These are phyloP conservation scores for Plasmodium gonderi DNA, from an alignment of 169 alveolate genomes.

Conservation along the genomic window DNA sequence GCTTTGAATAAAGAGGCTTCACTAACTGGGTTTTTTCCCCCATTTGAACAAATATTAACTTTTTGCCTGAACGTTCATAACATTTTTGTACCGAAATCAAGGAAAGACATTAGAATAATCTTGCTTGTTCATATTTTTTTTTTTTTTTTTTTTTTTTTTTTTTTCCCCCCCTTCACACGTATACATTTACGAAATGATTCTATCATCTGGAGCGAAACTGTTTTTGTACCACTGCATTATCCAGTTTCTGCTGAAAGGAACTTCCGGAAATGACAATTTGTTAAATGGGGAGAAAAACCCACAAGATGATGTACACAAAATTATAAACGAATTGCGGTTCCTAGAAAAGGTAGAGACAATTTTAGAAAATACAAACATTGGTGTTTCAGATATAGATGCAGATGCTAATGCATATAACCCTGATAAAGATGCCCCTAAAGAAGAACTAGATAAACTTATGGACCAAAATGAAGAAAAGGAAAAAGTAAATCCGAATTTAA, in stretches of 20 bases:
- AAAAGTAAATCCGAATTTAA: background rate
- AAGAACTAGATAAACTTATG: conserved; percentile 37
- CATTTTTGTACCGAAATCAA: no score
- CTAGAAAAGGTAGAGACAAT: conserved; percentile 43
- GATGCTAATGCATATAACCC: conserved; percentile 70
- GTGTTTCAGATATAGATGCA: conserved; percentile 31
- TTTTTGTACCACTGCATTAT: background rate
- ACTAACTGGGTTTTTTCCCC: no score
- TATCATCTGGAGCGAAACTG: background rate
- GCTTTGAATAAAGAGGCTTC: no score
- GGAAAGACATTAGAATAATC: no score
- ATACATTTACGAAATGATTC: background rate
- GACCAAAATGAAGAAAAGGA: background rate
- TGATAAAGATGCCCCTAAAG: conserved; percentile 32
- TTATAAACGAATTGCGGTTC: conserved; percentile 50
- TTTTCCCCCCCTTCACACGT: background rate
- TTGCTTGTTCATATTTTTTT: background rate
- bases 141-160: no score
- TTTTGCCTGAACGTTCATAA: no score
- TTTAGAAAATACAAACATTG: conserved; percentile 44
- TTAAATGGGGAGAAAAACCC: background rate
- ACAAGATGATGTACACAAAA: conserved; percentile 31
- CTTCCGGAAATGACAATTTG: background rate
- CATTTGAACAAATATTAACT: no score
- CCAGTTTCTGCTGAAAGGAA: background rate